phyloP scores from a whole-genome alignment of 768 basidiomycete genomes.

The Trametes sanguinea region DNA sequence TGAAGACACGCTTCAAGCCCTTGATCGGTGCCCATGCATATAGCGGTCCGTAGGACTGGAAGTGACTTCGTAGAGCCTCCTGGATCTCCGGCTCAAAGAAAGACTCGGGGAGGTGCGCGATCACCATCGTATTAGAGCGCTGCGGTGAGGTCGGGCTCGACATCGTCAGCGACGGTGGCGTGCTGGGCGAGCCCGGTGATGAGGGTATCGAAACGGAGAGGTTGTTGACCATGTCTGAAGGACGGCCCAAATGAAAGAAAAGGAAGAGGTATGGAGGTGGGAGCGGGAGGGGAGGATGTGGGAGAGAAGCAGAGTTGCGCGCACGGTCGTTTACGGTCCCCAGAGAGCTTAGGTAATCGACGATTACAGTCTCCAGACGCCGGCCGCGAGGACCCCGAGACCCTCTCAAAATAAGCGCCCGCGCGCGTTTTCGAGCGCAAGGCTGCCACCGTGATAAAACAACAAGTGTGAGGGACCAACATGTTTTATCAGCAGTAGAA shows the following conservation, averaged over 20 bases:
- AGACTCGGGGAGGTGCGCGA: conserved; percentile 72
- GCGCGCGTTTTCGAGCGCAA: too few species aligned
- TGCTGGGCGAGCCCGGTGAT: conserved; percentile 16
- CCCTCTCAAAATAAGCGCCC: too few species aligned
- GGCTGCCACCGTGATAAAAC: too few species aligned
- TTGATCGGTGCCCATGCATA: conserved; percentile 88
- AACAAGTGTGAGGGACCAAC: too few species aligned
- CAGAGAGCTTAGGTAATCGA: too few species aligned
- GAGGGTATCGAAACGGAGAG: conserved; percentile 18
- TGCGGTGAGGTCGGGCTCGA: conserved; percentile 25
- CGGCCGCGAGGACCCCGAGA: too few species aligned
- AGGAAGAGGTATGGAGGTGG: not conserved
- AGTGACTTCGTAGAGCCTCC: conserved; percentile 67
- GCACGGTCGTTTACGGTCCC: too few species aligned
- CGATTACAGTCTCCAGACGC: too few species aligned
- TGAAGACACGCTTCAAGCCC: conserved; percentile 77
- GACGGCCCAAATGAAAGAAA: not conserved
- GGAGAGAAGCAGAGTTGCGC: not conserved
- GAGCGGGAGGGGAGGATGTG: not conserved
- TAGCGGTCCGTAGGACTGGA: conserved; percentile 76
- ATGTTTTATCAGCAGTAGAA: too few species aligned
- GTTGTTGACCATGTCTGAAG: conserved; percentile 11
- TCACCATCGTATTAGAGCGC: conserved; percentile 80
- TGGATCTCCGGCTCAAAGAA: conserved; percentile 79
- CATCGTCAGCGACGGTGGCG: conserved; percentile 22